Evolutionary conservation across 495 filamentous ascomycete species (phyloP).

Genomic region (Penicillium psychrofluorescens): DNA sequence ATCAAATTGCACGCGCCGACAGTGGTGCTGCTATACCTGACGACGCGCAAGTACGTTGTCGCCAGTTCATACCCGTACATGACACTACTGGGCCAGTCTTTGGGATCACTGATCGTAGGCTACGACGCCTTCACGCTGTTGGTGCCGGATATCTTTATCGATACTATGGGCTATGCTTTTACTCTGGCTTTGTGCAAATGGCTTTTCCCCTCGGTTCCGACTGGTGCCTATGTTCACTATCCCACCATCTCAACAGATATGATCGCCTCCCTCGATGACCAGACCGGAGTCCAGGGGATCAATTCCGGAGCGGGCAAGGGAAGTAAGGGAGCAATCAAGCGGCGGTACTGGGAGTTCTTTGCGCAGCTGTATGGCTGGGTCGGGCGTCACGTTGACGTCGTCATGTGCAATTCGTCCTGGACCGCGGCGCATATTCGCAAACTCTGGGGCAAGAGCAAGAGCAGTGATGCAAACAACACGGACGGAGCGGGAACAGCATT

Average conservation of each 20-base stretch:
- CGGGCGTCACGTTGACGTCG: slow-evolving; percentile 74
- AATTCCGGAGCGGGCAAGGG: slow-evolving; percentile 77
- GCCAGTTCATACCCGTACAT: slow-evolving; percentile 82
- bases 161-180: slow-evolving; percentile 98
- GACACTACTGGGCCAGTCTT: slow-evolving; percentile 86
- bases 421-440: slow-evolving; percentile 75
- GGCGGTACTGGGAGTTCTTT: slow-evolving; percentile 79
- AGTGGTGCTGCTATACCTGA: slow-evolving; percentile 81
- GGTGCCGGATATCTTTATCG: slow-evolving; percentile 88
- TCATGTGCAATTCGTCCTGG: slow-evolving; percentile 97
- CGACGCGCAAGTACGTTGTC: slow-evolving; percentile 77
- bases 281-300: slow-evolving; percentile 60
- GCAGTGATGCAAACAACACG: slow-evolving; percentile 20
- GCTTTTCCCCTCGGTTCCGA: slow-evolving; percentile 75
- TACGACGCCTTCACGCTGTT: slow-evolving; percentile 90
- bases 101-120: slow-evolving; percentile 79
- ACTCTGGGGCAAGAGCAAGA: slow-evolving; percentile 59
- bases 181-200: slow-evolving; percentile 72
- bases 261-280: slow-evolving; percentile 72
- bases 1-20: slow-evolving; percentile 81
- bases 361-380: slow-evolving; percentile 73
- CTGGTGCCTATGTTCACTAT: slow-evolving; percentile 93
- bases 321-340: slow-evolving; percentile 57
- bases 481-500: slow-evolving; percentile 19
- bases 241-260: slow-evolving; percentile 98